These are phyloP conservation scores for Fusarium euwallaceae DNA, from an alignment of 2,329 filamentous ascomycete species.

Conservation along the genomic window DNA sequence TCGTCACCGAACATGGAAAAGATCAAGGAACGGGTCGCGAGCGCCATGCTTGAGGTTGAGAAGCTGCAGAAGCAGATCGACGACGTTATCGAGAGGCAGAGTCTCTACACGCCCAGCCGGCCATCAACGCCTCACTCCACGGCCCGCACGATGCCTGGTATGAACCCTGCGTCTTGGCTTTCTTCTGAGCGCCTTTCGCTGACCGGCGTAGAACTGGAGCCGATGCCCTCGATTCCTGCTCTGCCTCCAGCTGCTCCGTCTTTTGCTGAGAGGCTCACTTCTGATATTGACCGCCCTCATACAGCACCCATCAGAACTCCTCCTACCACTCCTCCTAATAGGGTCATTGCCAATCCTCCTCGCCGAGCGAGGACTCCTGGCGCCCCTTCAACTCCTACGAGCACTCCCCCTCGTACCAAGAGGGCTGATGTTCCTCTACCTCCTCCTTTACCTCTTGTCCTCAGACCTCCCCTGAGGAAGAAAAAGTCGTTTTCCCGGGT, in stretches of 20 bases:
- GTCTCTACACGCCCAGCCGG: conserved; percentile 66
- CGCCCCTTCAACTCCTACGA: conserved; percentile 47
- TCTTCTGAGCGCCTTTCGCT: conserved; percentile 26
- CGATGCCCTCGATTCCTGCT: conserved; percentile 69
- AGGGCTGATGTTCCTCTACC: conserved; percentile 58
- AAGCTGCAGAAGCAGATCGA: conserved; percentile 71
- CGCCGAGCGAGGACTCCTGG: conserved; percentile 49
- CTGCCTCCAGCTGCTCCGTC: conserved; percentile 69
- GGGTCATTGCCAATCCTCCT: conserved; percentile 48
- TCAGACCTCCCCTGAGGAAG: conserved; percentile 72
- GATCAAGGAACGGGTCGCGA: conserved; percentile 68
- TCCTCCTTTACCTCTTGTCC: conserved; percentile 69
- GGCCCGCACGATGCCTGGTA: conserved; percentile 50
- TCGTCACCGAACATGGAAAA: conserved; percentile 62
- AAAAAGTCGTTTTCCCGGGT: conserved; percentile 76
- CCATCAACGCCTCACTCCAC: conserved; percentile 65
- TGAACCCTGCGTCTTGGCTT: conserved; percentile 25
- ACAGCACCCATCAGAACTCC: conserved; percentile 53
- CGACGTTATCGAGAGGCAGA: conserved; percentile 71
- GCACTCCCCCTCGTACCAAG: conserved; percentile 40
- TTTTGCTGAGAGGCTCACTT: conserved; percentile 68
- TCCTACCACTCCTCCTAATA: conserved; percentile 48
- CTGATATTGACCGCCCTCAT: conserved; percentile 56
- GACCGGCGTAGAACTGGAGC: conserved; percentile 57
- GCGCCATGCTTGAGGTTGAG: conserved; percentile 71